Evolutionary conservation across 2,329 filamentous ascomycete genomes (phyloP).

Genomic region (Stylonectria norvegica): DNA sequence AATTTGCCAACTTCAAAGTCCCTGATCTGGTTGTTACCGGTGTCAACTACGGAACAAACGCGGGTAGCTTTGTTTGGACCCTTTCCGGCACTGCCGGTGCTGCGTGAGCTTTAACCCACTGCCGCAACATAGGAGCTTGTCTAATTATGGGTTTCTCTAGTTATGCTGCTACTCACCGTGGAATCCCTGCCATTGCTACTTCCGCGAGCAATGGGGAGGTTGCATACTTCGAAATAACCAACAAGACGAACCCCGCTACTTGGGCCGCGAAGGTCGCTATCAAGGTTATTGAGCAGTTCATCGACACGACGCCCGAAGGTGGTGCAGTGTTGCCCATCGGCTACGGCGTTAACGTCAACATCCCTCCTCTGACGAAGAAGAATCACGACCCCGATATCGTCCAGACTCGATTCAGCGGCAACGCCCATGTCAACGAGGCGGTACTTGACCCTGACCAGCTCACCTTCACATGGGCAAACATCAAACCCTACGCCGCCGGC

Average conservation of each 20-base stretch:
- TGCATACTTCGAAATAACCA: conserved; percentile 37
- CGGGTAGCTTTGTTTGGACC: conserved; percentile 53
- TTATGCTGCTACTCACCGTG: conserved; percentile 47
- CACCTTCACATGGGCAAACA: conserved; percentile 41
- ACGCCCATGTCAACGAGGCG: conserved; percentile 44
- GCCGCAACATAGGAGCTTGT: background rate
- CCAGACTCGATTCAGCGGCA: conserved; percentile 47
- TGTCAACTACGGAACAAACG: conserved; percentile 54
- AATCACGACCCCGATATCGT: conserved; percentile 41
- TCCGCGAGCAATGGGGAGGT: conserved; percentile 42
- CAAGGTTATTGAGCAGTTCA: conserved; percentile 43
- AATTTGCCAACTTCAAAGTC: conserved; percentile 43
- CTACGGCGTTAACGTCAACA: conserved; percentile 52
- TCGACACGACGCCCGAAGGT: conserved; percentile 32
- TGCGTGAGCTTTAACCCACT: conserved; percentile 20
- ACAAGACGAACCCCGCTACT: conserved; percentile 43
- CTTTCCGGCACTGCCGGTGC: conserved; percentile 49
- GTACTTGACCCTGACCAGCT: conserved; percentile 42
- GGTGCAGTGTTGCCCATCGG: conserved; percentile 42
- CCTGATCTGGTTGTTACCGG: conserved; percentile 54
- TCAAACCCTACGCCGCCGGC: conserved; percentile 36
- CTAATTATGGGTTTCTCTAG: conserved; percentile 20
- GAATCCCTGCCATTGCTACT: conserved; percentile 49
- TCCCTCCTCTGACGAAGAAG: conserved; percentile 42
- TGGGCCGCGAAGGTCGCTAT: conserved; percentile 41